These are phyloP conservation scores for Inga leiocalycina DNA, from an alignment of 306 rosid species.

Conservation along the genomic window DNA sequence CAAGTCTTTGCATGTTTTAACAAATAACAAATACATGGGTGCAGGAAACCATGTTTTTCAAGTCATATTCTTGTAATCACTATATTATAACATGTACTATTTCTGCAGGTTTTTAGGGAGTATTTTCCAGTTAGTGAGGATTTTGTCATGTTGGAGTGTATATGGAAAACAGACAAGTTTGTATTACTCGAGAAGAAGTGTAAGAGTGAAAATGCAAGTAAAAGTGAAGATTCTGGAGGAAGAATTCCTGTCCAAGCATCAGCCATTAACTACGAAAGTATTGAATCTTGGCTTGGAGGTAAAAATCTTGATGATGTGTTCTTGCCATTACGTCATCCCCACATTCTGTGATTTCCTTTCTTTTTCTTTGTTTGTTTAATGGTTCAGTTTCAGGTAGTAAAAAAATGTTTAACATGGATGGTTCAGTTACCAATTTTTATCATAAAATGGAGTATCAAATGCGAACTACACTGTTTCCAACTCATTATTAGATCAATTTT, in stretches of 20 bases:
- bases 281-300: conserved; percentile 66
- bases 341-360: background rate
- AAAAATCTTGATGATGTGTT: conserved; percentile 28
- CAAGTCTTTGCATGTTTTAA: background rate
- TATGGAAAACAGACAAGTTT: conserved; percentile 74
- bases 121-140: conserved; percentile 67
- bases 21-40: background rate
- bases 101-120: conserved; percentile 72
- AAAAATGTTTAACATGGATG: conserved; percentile 13
- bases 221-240: conserved; percentile 43
- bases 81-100: conserved; percentile 7
- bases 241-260: conserved; percentile 40
- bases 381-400: conserved; percentile 18
- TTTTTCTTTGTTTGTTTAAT: conserved; percentile 12
- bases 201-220: conserved; percentile 41
- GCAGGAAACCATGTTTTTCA: conserved; percentile 1
- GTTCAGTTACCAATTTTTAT: background rate
- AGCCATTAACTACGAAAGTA: conserved; percentile 54
- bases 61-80: background rate
- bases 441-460: background rate
- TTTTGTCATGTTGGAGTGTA: conserved; percentile 60
- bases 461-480: background rate
- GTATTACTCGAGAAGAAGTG: conserved; percentile 56
- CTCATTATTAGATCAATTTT: background rate
- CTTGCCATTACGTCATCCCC: conserved; percentile 11